Percentiles rank a stretch among this genome's conserved stretches.
Conservation (phyloP, 441 rosid genomes). For the Populus hybrid region DNA sequence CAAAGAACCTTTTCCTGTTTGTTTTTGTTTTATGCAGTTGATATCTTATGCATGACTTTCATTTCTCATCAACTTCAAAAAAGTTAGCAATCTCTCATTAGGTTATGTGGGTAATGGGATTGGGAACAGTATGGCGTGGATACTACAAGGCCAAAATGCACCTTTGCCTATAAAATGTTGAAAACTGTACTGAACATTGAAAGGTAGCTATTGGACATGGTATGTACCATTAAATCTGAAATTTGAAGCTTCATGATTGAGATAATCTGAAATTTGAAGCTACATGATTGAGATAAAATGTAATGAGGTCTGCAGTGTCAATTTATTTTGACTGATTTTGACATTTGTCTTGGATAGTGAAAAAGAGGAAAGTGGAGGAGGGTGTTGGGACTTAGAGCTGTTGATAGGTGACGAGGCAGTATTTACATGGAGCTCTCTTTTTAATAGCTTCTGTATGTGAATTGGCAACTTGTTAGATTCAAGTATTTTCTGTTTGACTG, state of each 20-base stretch:
- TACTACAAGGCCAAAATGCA: neutral
- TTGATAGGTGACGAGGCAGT: too few relatives aligned
- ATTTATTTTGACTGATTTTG: slow-evolving; percentile 1
- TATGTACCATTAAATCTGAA: neutral
- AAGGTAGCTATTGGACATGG: neutral
- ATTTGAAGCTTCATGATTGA: too few relatives aligned
- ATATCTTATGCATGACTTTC: neutral
- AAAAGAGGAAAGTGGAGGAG: neutral
- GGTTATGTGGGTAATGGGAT: neutral
- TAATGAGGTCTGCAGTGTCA: neutral
- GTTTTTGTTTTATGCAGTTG: neutral
- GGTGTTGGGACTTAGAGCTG: neutral
- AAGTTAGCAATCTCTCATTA: neutral
- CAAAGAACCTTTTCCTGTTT: neutral
- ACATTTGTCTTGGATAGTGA: neutral
- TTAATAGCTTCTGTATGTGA: too few relatives aligned
- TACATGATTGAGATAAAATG: neutral
- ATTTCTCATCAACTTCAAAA: neutral
- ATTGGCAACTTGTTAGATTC: too few relatives aligned
- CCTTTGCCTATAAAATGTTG: neutral
- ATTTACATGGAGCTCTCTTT: too few relatives aligned
- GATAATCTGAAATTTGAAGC: neutral
- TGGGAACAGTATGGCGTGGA: neutral
- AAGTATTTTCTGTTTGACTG: too few relatives aligned
- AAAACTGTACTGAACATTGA: neutral